These are phyloP conservation scores for Pleurostoma richardsiae DNA, from an alignment of 2,329 filamentous ascomycete species.

Conservation along the genomic window DNA sequence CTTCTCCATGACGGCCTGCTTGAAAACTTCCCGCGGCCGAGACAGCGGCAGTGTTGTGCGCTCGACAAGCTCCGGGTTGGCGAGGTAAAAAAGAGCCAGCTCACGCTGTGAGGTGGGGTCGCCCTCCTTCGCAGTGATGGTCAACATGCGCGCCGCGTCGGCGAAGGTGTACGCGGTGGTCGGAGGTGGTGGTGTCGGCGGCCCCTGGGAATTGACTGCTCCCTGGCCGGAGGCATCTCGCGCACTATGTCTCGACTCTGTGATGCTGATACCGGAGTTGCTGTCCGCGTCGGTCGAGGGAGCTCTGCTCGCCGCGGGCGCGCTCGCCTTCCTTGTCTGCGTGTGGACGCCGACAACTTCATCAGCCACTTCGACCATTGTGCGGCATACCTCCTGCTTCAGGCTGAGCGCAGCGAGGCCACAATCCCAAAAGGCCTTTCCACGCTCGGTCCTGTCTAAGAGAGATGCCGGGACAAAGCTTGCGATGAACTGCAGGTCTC, in stretches of 20 bases:
- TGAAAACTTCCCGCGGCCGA: conserved; percentile 84
- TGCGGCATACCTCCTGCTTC: conserved; percentile 81
- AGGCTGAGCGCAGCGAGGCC: conserved; percentile 82
- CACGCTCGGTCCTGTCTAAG: conserved; percentile 57
- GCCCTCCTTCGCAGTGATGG: conserved; percentile 90
- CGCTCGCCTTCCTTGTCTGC: conserved; percentile 46
- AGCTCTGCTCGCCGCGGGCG: conserved; percentile 18
- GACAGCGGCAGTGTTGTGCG: conserved; percentile 79
- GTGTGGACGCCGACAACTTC: conserved; percentile 57
- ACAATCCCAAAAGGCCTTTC: conserved; percentile 86
- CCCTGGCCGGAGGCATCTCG: conserved; percentile 13
- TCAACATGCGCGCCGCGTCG: conserved; percentile 84
- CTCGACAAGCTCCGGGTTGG: conserved; percentile 78
- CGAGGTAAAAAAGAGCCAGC: conserved; percentile 88
- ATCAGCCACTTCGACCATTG: conserved; percentile 62
- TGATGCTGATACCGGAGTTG: neutral
- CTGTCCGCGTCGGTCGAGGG: conserved; percentile 3
- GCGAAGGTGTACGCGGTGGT: conserved; percentile 64
- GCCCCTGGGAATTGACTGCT: conserved; percentile 15
- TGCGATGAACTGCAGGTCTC: conserved; percentile 72
- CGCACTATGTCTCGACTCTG: no score
- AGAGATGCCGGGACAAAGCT: conserved; percentile 57
- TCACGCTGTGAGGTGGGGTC: conserved; percentile 86
- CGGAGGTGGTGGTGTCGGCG: conserved; percentile 38
- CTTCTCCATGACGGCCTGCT: conserved; percentile 75